phyloP scores from a whole-genome alignment of 345 rosid species.

The Hibiscus mutabilis region DNA sequence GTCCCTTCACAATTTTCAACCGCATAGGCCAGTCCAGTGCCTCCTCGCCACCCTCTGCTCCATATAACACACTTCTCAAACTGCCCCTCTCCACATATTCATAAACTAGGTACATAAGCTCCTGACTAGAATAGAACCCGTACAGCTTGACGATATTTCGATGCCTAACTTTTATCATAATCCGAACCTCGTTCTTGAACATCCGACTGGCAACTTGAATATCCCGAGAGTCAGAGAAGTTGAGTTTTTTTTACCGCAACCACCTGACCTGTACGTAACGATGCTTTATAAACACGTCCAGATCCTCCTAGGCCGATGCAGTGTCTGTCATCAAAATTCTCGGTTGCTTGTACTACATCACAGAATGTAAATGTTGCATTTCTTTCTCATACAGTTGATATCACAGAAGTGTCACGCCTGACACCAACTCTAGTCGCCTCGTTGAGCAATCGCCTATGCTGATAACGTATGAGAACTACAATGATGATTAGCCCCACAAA shows the following conservation, averaged over 20 bases:
- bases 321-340: slow-evolving; percentile 37
- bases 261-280: slow-evolving; percentile 31
- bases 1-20: slow-evolving; percentile 41
- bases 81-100: slow-evolving; percentile 56
- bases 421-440: background rate
- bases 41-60: slow-evolving; percentile 20
- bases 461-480: background rate
- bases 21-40: slow-evolving; percentile 42
- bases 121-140: slow-evolving; percentile 49
- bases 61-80: slow-evolving; percentile 38
- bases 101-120: slow-evolving; percentile 46
- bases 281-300: slow-evolving; percentile 56
- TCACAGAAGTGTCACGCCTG: background rate
- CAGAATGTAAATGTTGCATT: slow-evolving; percentile 37
- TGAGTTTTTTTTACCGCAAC: slow-evolving; percentile 54
- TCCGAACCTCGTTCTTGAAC: slow-evolving; percentile 50
- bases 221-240: slow-evolving; percentile 30
- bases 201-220: slow-evolving; percentile 34
- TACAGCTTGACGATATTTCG: slow-evolving; percentile 60
- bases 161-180: slow-evolving; percentile 48
- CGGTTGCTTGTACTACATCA: slow-evolving; percentile 50
- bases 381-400: slow-evolving; percentile 23
- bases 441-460: background rate
- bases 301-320: slow-evolving; percentile 70
- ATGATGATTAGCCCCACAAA: background rate